These are phyloP conservation scores for Talaromyces piceae DNA, from an alignment of 2,329 filamentous ascomycete genomes.

Conservation along the genomic window DNA sequence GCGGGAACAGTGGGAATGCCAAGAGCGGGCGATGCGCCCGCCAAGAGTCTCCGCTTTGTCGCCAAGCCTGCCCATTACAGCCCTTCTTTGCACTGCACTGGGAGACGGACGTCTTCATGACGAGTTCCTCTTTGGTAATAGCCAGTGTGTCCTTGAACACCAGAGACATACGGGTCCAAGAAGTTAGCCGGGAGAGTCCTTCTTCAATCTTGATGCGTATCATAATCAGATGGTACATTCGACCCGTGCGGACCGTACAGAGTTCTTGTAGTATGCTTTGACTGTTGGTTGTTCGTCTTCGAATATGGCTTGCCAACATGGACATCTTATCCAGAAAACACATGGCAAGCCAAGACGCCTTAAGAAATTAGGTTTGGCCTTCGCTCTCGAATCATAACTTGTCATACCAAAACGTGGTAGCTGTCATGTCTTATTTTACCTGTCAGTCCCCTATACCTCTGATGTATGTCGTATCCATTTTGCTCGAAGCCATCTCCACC, in stretches of 20 bases:
- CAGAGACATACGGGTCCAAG: too few relatives aligned
- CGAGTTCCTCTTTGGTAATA: too few relatives aligned
- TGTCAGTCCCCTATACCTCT: too few relatives aligned
- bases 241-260: neutral
- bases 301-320: neutral
- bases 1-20: neutral
- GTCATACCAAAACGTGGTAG: neutral
- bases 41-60: neutral
- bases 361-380: neutral
- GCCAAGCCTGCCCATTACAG: too few relatives aligned
- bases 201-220: too few relatives aligned
- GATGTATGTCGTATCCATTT: too few relatives aligned
- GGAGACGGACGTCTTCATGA: too few relatives aligned
- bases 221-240: neutral
- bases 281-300: neutral
- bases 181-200: too few relatives aligned
- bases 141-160: too few relatives aligned
- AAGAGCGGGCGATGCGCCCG: neutral
- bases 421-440: neutral
- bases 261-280: neutral
- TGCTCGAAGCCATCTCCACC: too few relatives aligned
- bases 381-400: neutral
- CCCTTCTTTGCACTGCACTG: too few relatives aligned
- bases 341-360: neutral
- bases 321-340: neutral